A percentile compares a stretch with the other conserved stretches of the same genome.
phyloP scores from a whole-genome alignment of 805 yeast species.

The Yamadazyma ubonensis region DNA sequence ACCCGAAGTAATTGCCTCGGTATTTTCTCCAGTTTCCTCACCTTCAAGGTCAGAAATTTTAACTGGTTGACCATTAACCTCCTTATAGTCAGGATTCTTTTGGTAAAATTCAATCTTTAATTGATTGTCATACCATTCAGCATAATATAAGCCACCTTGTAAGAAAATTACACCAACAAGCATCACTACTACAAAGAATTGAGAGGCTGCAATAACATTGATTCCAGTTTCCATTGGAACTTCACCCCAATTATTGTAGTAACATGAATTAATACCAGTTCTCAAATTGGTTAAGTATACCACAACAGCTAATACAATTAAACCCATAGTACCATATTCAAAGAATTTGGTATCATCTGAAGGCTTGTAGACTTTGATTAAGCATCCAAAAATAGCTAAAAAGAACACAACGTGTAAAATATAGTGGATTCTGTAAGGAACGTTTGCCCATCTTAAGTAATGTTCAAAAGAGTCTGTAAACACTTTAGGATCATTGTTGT shows the following conservation, averaged over 20 bases:
- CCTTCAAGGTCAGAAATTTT: constrained; percentile 17
- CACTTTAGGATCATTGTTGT: constrained; percentile 33
- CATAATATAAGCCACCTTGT: constrained; percentile 89
- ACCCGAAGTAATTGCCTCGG: constrained; percentile 12
- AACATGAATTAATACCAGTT: constrained; percentile 70
- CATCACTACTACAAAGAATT: constrained; percentile 68
- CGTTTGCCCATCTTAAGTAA: constrained; percentile 68
- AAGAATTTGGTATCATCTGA: constrained; percentile 78
- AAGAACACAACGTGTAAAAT: constrained; percentile 59
- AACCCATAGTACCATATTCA: constrained; percentile 84
- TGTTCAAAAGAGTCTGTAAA: constrained; percentile 66
- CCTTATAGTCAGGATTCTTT: constrained; percentile 24
- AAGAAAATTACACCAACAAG: constrained; percentile 77
- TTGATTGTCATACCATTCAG: constrained; percentile 56
- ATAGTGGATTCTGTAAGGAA: constrained; percentile 59
- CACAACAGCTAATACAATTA: constrained; percentile 68
- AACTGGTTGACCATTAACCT: constrained; percentile 15
- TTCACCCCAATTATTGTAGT: constrained; percentile 87
- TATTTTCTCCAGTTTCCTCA: constrained; percentile 9
- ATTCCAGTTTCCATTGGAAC: constrained; percentile 83
- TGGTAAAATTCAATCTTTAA: constrained; percentile 32
- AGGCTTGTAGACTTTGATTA: constrained; percentile 85
- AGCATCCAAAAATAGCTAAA: constrained; percentile 69
- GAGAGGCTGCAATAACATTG: constrained; percentile 88
- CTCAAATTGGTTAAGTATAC: constrained; percentile 84